Base-by-base conservation (phyloP, 2,329 filamentous ascomycete species). In the Exophiala spinifera region DNA sequence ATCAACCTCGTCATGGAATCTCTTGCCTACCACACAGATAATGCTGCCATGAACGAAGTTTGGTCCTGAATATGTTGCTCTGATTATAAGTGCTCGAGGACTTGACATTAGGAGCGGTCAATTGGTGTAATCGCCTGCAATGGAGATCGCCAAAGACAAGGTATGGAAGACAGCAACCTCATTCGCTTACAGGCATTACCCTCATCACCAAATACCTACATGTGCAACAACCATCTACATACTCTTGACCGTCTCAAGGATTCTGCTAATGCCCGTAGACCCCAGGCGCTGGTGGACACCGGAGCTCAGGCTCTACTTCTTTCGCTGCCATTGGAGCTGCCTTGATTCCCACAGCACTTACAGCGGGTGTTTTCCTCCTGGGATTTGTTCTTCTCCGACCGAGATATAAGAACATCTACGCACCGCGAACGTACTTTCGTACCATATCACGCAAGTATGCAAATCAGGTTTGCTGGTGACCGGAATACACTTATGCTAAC, bases 311-410 rank as follows among this genome's bases (percentile, higher is more conserved):
- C 13, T 75, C 78, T 23, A 79, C 75, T 14, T 82, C 80, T 2
- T 67, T 76, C 31, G 78, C 73, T 7, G 72, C 72, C 1, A 66
- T 80, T 42, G 58, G 78, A n/a, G 74, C 74, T 25, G 79, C 77
- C 19, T 66, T 80, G 6, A 65, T 76, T 4, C 77, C 77, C 1
- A 69, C 74, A 1, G 62, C 77, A 46, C 56, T 77, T 31, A 71
- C 77, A 46, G 72, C 77, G 4, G 51, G 64, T 1, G 69, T 75
- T 34, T 73, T 75, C 66, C 67, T 79, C 42, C 56, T 68, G 13
- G 62, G 74, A 15, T 80, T 80, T 59, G 55, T 79, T 36, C 66
- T 77, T 25, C 71, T 76, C 53, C 72, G 76, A 46, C 70, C 71
- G 52, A 74, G 68, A 8, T 71, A 75, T 43, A 68, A 72, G 36